Conservation (phyloP, 345 rosid genomes). For the Microcos paniculata region DNA sequence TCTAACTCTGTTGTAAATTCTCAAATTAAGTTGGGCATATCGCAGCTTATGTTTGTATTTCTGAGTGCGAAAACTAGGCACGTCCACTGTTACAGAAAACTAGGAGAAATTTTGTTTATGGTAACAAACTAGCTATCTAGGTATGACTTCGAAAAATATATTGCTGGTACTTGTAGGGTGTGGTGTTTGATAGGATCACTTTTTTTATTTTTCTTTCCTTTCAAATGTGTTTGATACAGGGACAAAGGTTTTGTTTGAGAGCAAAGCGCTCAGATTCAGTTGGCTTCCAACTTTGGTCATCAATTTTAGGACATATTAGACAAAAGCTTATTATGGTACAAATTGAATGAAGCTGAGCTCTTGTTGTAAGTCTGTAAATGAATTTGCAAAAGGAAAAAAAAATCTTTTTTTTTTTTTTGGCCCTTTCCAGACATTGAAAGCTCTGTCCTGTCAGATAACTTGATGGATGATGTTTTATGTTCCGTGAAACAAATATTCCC, state of each 20-base stretch:
- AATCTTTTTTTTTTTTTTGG: too few species aligned
- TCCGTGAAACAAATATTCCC: background rate
- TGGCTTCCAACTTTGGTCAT: background rate
- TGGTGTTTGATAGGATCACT: background rate
- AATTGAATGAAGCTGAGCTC: too few species aligned
- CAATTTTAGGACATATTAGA: too few species aligned
- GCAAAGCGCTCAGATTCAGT: background rate
- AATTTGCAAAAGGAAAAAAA: too few species aligned
- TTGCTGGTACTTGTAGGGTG: background rate
- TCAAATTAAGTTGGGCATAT: background rate
- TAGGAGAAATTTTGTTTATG: background rate
- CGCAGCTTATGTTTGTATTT: background rate
- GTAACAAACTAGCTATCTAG: background rate
- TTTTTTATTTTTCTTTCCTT: background rate
- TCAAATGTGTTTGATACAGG: background rate
- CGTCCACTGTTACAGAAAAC: background rate
- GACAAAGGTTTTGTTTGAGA: background rate
- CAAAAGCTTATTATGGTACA: background rate
- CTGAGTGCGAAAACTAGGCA: background rate
- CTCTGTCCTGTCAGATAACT: background rate
- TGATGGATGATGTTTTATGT: background rate
- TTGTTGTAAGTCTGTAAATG: too few species aligned
- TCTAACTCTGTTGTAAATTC: background rate
- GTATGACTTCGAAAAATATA: constrained; percentile 1
- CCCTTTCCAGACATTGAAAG: background rate